Conservation (phyloP, 1,284 basidiomycete genomes). For the Irpex rosettiformis region DNA sequence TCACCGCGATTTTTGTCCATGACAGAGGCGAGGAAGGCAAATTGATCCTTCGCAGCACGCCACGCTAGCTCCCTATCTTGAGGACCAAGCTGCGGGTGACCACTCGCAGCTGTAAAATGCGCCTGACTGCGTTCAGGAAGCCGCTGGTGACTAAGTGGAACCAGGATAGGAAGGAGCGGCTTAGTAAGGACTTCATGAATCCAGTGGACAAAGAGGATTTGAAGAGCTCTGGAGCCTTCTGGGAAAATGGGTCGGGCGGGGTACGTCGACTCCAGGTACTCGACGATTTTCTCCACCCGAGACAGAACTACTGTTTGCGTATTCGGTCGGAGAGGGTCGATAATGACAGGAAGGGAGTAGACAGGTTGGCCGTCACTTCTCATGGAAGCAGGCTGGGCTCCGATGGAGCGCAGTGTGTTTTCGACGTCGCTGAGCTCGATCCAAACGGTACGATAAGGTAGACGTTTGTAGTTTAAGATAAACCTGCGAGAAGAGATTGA, state of each 20-base stretch:
- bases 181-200: conserved; percentile 62
- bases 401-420: conserved; percentile 49
- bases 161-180: conserved; percentile 65
- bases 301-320: conserved; percentile 44
- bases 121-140: conserved; percentile 52
- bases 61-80: conserved; percentile 60
- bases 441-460: conserved; percentile 65
- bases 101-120: conserved; percentile 37
- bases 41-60: conserved; percentile 59
- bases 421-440: conserved; percentile 68
- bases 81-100: conserved; percentile 32
- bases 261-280: conserved; percentile 66
- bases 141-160: conserved; percentile 61
- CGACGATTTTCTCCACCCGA: conserved; percentile 58
- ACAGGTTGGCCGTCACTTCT: conserved; percentile 55
- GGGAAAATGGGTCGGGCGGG: conserved; percentile 68
- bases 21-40: conserved; percentile 57
- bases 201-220: conserved; percentile 66
- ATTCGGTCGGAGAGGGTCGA: conserved; percentile 38
- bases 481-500: conserved; percentile 39
- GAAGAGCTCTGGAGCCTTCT: conserved; percentile 62
- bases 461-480: conserved; percentile 68
- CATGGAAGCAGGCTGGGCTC: conserved; percentile 51
- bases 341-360: conserved; percentile 65
- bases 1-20: conserved; percentile 58